phyloP scores from a whole-genome alignment of 495 filamentous ascomycete genomes.

The Talaromyces thailandensis region DNA sequence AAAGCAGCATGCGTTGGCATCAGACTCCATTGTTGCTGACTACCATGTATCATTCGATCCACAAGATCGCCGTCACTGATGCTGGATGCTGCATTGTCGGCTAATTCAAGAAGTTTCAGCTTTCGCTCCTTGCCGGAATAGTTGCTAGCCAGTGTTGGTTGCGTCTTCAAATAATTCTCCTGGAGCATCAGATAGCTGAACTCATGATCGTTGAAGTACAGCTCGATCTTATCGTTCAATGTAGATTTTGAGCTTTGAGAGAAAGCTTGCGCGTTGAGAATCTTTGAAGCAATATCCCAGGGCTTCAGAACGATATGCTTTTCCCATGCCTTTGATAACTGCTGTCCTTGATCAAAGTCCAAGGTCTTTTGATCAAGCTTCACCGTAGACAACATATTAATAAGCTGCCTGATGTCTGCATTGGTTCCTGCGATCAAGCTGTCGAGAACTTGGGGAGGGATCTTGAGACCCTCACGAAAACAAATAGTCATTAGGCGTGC shows the following conservation, averaged over 20 bases:
- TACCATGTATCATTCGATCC: constrained; percentile 95
- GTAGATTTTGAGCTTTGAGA: constrained; percentile 69
- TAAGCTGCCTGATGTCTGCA: constrained; percentile 93
- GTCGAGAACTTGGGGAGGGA: constrained; percentile 81
- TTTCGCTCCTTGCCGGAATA: constrained; percentile 56
- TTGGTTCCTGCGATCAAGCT: constrained; percentile 89
- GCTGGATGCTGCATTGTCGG: constrained; percentile 80
- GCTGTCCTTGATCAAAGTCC: constrained; percentile 72
- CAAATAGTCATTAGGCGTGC: constrained; percentile 91
- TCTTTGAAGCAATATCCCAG: constrained; percentile 94
- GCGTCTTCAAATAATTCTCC: constrained; percentile 88
- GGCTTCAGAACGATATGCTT: constrained; percentile 94
- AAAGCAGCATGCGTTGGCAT: constrained; percentile 98
- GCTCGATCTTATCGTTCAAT: constrained; percentile 92
- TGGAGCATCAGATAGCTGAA: constrained; percentile 96
- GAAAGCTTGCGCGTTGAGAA: constrained; percentile 83
- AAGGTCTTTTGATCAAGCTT: constrained; percentile 75
- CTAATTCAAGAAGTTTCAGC: constrained; percentile 73
- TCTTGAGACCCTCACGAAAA: constrained; percentile 79
- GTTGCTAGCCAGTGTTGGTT: constrained; percentile 50
- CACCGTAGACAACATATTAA: constrained; percentile 95
- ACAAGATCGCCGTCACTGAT: constrained; percentile 97
- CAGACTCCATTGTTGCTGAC: constrained; percentile 94
- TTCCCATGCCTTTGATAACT: constrained; percentile 96
- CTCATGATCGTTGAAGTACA: constrained; percentile 99